Evolutionary conservation across 2,329 filamentous ascomycete genomes (phyloP), one percentile per base, ranked within the genome.

Genomic region (Sporothrix globosa): DNA sequence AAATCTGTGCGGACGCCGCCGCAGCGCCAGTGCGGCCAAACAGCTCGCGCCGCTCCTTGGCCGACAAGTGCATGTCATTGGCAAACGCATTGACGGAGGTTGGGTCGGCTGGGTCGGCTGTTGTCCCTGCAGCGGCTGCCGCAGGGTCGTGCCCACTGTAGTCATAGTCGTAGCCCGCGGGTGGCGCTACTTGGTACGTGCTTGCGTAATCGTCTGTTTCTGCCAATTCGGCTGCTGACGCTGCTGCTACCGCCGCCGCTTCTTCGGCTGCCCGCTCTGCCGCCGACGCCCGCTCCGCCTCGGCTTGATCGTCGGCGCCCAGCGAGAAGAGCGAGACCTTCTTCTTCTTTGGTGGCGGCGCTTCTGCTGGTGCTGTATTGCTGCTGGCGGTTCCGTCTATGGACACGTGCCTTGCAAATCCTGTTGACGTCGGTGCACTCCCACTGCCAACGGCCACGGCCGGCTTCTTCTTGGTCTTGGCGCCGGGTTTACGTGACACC

Each of bases 31-130:
- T 79, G 5, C 94, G 91, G 1, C 95, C 95, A 77, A 98, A 95
- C 3, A 98, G 87, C 77, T 96, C 93, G 54, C 95, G 90, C 53
- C 90, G 86, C 74, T 92, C 90, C 0, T 91, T 85, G 5, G 89
- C 87, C 3, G 92, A 92, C 17, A 97, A 87, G 73, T 96, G 91
- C 52, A 97, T 86, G 73, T 92, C 90, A 70, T 90, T 82, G 4
- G 93, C 93, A 65, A 97, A 89, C 69, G 85, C 83, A 74, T 88
- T 85, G 17, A 97, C 86, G 0, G 90, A 88, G 2, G 60, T 4
- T 58, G 79, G 77, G 39, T 78, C 77, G 53, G 79, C 76, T 34
- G 34, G 9, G 2, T 48, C 11, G 6, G 44, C 30, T 3, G 34
- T 2, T 9, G 34, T 34, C 34, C 34, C 34, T 34, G 34, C 34